Conservation (phyloP, 1,284 basidiomycete genomes). For the Anthracocystis setariae region DNA sequence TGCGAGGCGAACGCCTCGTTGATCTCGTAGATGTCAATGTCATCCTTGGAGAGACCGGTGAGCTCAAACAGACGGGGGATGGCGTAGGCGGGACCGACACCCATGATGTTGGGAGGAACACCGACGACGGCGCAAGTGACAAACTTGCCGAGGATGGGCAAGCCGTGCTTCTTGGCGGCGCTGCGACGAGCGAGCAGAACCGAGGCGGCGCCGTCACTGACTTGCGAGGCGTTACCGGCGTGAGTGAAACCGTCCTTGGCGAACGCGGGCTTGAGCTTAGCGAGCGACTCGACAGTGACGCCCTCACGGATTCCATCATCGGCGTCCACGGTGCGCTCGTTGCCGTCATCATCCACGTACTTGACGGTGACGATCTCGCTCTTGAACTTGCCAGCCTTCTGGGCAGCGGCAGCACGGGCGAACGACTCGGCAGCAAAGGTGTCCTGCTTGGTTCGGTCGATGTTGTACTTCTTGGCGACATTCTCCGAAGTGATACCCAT, state of each 20-base stretch:
- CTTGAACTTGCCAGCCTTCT: constrained; percentile 88
- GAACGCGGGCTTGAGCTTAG: constrained; percentile 95
- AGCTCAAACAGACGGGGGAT: constrained; percentile 64
- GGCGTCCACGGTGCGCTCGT: constrained; percentile 79
- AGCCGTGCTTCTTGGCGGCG: constrained; percentile 84
- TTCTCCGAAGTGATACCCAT: constrained; percentile 99
- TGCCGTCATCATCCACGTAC: constrained; percentile 82
- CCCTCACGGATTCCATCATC: constrained; percentile 90
- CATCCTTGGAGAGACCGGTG: constrained; percentile 58
- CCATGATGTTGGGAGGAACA: constrained; percentile 67
- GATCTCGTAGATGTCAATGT: constrained; percentile 66
- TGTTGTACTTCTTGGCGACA: constrained; percentile 80
- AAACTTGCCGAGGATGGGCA: constrained; percentile 93
- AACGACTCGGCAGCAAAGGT: constrained; percentile 84
- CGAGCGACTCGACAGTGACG: constrained; percentile 84
- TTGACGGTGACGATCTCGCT: constrained; percentile 88
- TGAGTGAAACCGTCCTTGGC: constrained; percentile 87
- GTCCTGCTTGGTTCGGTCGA: constrained; percentile 82
- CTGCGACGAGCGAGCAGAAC: constrained; percentile 88
- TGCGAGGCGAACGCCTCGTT: constrained; percentile 70
- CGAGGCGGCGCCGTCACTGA: constrained; percentile 97
- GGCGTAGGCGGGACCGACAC: constrained; percentile 66
- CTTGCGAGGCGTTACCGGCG: constrained; percentile 89
- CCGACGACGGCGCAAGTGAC: constrained; percentile 80
- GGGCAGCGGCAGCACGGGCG: constrained; percentile 84